phyloP scores from a whole-genome alignment of 345 rosid genomes.

The Rhodomyrtus tomentosa region DNA sequence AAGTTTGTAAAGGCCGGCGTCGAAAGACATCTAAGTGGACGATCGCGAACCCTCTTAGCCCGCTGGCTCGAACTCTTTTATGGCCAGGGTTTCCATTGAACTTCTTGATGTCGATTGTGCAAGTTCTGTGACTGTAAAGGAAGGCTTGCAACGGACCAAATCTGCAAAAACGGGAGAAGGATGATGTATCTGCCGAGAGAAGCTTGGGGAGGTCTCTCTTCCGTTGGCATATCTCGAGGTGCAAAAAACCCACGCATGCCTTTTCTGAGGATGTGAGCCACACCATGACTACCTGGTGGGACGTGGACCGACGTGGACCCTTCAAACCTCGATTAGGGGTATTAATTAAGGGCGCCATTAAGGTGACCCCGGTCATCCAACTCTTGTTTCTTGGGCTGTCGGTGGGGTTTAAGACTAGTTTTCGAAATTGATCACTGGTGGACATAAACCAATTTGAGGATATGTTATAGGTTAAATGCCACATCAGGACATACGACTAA shows the following conservation, averaged over 20 bases:
- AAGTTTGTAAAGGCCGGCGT: fast-evolving
- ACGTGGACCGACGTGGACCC: not conserved
- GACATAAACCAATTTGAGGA: not conserved
- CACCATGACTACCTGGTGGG: not conserved
- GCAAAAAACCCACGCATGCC: not conserved
- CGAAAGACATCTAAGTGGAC: not conserved
- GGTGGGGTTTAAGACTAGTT: not conserved
- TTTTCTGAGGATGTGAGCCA: too few species aligned
- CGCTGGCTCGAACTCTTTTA: not conserved
- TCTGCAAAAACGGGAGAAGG: not conserved
- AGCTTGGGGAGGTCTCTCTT: not conserved
- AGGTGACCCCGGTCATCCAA: not conserved
- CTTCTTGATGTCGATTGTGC: not conserved
- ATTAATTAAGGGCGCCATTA: not conserved
- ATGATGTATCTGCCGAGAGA: not conserved
- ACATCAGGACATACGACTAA: not conserved
- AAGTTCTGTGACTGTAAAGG: not conserved
- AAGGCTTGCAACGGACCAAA: not conserved
- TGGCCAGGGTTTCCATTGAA: not conserved
- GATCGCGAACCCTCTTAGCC: not conserved
- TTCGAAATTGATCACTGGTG: not conserved
- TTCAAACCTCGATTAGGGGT: not conserved
- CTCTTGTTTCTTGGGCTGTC: not conserved
- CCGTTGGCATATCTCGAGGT: not conserved
- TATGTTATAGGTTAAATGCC: not conserved